Percentiles rank a stretch among this genome's conserved stretches.
Evolutionary conservation across 805 yeast genomes (phyloP).

Genomic region (Candida morakotiae): DNA sequence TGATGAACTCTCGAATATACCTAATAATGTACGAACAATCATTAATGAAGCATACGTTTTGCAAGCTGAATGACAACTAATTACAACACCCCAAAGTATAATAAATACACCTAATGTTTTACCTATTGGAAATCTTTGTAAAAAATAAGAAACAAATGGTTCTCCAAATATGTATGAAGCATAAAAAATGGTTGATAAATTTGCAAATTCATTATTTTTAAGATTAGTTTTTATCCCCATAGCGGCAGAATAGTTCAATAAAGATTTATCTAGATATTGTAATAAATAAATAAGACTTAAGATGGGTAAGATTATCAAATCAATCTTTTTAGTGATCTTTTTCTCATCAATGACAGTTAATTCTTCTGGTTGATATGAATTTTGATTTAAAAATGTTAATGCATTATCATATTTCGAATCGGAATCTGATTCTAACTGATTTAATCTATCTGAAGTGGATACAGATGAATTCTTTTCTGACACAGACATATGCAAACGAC

Average conservation of each 20-base stretch:
- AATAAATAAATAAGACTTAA: slow-evolving; percentile 52
- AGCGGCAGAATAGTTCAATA: slow-evolving; percentile 58
- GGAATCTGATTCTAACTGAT: not conserved
- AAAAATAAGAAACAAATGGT: slow-evolving; percentile 35
- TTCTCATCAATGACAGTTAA: slow-evolving; percentile 3
- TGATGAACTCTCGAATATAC: slow-evolving; percentile 51
- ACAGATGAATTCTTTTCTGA: not conserved
- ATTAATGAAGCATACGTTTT: slow-evolving; percentile 49
- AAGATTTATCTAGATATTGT: slow-evolving; percentile 57
- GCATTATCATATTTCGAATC: slow-evolving; percentile 9
- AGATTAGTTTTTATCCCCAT: slow-evolving; percentile 56
- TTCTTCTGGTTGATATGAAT: not conserved
- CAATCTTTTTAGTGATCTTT: slow-evolving; percentile 36
- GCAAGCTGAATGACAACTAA: slow-evolving; percentile 50
- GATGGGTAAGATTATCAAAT: slow-evolving; percentile 43
- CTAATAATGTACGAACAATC: slow-evolving; percentile 51
- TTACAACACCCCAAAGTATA: slow-evolving; percentile 50
- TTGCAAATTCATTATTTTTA: slow-evolving; percentile 45
- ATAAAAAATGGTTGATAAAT: slow-evolving; percentile 50
- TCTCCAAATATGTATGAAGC: slow-evolving; percentile 53
- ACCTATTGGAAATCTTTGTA: slow-evolving; percentile 52
- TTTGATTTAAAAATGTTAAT: slow-evolving; percentile 6
- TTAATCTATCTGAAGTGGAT: not conserved
- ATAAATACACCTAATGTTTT: slow-evolving; percentile 47
- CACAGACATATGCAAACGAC: too few species aligned